Base-by-base conservation (phyloP, 2,329 filamentous ascomycete species). In the Penicillium sp. region DNA sequence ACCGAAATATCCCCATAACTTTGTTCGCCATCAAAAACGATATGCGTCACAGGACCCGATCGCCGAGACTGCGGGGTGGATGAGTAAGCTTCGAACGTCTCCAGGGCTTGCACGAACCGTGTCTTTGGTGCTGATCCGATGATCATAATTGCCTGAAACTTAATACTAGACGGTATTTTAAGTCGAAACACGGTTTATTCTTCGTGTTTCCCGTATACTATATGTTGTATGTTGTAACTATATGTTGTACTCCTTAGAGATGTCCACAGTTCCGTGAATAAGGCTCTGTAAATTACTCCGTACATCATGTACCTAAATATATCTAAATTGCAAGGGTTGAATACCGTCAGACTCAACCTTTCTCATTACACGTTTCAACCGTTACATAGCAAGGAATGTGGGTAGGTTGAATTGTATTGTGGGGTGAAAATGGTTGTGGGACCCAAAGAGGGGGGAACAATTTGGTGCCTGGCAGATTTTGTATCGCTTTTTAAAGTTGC, bases 351-450 rank as follows among this genome's bases (percentile, higher is more conserved):
- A 14, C 23, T 41, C 16, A 9, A 26, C 9, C 23, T 41, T 41
- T 14, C 39, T 14, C 39, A n/a, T 14, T 38, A 38, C 34, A 18
- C 4, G n/a, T 38, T 19, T 35, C 14, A 8, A 13, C 6, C 9
- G 30, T 46, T 47, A 45, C 26, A 29, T 29, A 27, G 7, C 26
- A 16, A 19, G 44, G 11, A 30, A 16, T 43, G 40, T 43, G 32
- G 32, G 13, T 43, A 43, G 9, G 18, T 4, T 23, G 43, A 4
- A 40, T 41, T 47, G 29, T 26, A 38, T 53, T 48, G 44, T 53
- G 51, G 51, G 44, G 44, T 38, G 16, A 16, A 45, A 36, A 45
- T 48, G 46, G 27, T 16, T 34, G 48, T 51, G 49, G 41, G 49
- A 46, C 41, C 30, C 35, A 39, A 36, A 14, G 23, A 27, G 47